Conservation (phyloP, 768 basidiomycete genomes). For the Dioszegia aurantiaca region DNA sequence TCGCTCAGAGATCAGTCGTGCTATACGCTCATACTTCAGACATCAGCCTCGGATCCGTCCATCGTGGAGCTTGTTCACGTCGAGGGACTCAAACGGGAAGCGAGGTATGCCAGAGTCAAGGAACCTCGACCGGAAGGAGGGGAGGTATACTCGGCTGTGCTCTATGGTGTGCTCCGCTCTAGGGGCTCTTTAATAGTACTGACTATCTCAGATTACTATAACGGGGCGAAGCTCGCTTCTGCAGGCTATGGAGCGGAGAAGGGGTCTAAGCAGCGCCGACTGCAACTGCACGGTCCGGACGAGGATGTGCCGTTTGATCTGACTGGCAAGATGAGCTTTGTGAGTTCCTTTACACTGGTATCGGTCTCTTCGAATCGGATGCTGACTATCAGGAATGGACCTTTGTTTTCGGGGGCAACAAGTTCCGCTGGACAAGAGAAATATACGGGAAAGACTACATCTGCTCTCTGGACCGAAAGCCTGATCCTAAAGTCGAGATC, state of each 20-base stretch:
- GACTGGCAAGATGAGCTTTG: constrained; percentile 36
- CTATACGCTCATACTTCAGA: constrained; percentile 33
- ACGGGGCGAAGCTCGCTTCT: constrained; percentile 39
- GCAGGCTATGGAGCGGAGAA: constrained; percentile 34
- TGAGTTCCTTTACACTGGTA: constrained; percentile 23
- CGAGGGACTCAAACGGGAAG: constrained; percentile 1
- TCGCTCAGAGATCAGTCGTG: constrained; percentile 35
- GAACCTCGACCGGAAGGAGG: constrained; percentile 22
- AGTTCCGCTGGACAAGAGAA: constrained; percentile 42
- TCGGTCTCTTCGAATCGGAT: not conserved
- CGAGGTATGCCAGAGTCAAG: constrained; percentile 31
- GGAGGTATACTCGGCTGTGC: constrained; percentile 31
- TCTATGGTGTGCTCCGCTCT: constrained; percentile 36
- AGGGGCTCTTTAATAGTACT: not conserved
- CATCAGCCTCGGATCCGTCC: constrained; percentile 16
- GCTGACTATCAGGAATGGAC: constrained; percentile 45
- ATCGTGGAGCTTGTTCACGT: constrained; percentile 22
- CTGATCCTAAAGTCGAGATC: constrained; percentile 49
- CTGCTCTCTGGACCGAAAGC: constrained; percentile 47
- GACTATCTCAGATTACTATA: constrained; percentile 34
- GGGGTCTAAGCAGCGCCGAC: constrained; percentile 34
- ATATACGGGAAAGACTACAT: constrained; percentile 45
- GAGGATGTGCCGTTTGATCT: constrained; percentile 43
- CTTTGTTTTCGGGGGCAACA: constrained; percentile 47
- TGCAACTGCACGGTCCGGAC: constrained; percentile 51